Conservation (phyloP, 106 monocot species). For the Platanthera zijinensis region DNA sequence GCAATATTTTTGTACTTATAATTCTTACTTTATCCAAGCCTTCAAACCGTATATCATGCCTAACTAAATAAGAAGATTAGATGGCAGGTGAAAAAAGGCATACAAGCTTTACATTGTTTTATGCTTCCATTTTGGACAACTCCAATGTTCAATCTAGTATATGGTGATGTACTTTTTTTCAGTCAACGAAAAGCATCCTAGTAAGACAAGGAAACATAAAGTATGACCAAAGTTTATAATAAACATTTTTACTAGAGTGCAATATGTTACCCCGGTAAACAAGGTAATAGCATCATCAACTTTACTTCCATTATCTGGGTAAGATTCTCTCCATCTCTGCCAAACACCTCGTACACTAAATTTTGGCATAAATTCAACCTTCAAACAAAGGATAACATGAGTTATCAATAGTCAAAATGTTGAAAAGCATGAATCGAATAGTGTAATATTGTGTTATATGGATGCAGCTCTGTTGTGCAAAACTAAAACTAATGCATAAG, state of each 20-base stretch:
- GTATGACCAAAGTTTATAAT: background rate
- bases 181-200: background rate
- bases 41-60: background rate
- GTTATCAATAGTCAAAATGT: background rate
- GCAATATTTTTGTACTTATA: background rate
- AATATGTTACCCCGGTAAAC: conserved; percentile 74
- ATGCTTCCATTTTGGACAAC: background rate
- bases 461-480: background rate
- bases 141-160: background rate
- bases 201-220: background rate
- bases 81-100: background rate
- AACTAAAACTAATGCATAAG: background rate
- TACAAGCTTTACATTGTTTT: background rate
- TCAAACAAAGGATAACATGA: conserved; percentile 4
- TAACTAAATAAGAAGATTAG: background rate
- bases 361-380: conserved; percentile 99
- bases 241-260: background rate
- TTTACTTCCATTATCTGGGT: conserved; percentile 65
- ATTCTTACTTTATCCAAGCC: background rate
- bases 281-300: conserved; percentile 69
- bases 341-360: conserved; percentile 96
- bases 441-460: background rate
- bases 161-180: background rate
- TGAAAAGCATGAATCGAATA: conserved; percentile 1
- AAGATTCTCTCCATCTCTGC: conserved; percentile 94